Evolutionary conservation across 371 early-diverging fungal genomes (phyloP), one percentile per base, ranked within the genome.

Genomic region (Catenaria anguillulae): DNA sequence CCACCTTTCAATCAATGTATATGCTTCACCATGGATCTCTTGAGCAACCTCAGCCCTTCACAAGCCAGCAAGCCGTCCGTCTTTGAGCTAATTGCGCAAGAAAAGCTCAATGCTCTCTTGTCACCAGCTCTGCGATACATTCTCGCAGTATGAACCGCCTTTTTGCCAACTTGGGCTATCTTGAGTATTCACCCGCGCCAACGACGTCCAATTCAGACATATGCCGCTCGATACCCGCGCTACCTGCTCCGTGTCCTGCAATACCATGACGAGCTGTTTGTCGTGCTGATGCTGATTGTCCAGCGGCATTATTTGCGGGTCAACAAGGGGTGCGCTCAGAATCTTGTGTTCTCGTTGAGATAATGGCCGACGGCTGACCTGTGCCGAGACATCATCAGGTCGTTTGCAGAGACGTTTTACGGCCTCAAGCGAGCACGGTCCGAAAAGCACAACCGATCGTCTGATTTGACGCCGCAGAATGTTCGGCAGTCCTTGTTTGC

Each of bases 351-450:
- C 4, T 33, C 21, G 55, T 37, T 37, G 13, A 64, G 19, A 17
- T 52, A n/a, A 43, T 3, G 36, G 19, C 13, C 56, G 23, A 29
- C 4, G 17, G 10, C 29, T 19, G 24, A 52, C 29, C 10, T 12
- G 8, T 19, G 24, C 8, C 34, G n/a, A 26, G 42, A 45, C 35
- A 58, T 43, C 52, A 50, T 17, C 40, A 40, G 40, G 17, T 89
- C 93, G 19, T 92, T 90, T 73, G 81, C 92, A 23, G 94, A 94
- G 73, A 86, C 87, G 72, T 92, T 92, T 72, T 94, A 94, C 70
- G 92, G 92, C 0, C 68, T 88, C 56, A 88, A 89, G 68, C 70
- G 94, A 61, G 80, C 81, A 23, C 73, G 80, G 0, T 61, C 34
- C 36, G 26, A 33, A 36, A 34, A 50, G 35, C 29, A 33, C 36